A percentile compares a stretch with the other conserved stretches of the same genome.
These are phyloP conservation scores for Boehmeria nivea DNA, from an alignment of 306 rosid species.

Conservation along the genomic window DNA sequence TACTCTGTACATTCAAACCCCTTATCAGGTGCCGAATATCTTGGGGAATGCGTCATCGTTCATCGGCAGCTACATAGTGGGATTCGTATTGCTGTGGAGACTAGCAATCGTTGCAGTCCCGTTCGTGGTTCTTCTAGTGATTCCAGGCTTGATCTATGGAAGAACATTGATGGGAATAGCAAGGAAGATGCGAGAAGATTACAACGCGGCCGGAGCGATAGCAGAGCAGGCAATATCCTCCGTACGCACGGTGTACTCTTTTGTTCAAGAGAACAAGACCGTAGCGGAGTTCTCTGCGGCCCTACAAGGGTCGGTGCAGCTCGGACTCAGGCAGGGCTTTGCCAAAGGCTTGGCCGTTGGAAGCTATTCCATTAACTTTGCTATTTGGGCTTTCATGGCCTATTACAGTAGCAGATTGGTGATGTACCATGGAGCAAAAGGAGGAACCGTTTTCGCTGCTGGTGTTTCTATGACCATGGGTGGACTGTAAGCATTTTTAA, in stretches of 20 bases:
- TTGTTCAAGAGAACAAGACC: slow-evolving; percentile 66
- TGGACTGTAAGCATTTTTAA: slow-evolving; percentile 51
- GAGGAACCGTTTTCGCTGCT: slow-evolving; percentile 72
- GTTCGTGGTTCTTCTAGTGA: slow-evolving; percentile 49
- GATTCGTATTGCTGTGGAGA: slow-evolving; percentile 57
- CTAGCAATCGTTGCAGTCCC: slow-evolving; percentile 75
- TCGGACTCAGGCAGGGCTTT: slow-evolving; percentile 74
- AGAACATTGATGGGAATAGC: slow-evolving; percentile 62
- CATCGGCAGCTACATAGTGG: slow-evolving; percentile 62
- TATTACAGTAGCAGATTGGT: slow-evolving; percentile 81
- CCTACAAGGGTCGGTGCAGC: slow-evolving; percentile 43
- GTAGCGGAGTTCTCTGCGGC: slow-evolving; percentile 53
- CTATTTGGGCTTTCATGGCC: slow-evolving; percentile 71
- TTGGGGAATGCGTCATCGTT: slow-evolving; percentile 57
- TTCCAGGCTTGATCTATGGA: slow-evolving; percentile 78
- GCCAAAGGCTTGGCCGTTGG: slow-evolving; percentile 88
- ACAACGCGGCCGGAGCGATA: slow-evolving; percentile 55
- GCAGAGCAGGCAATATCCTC: slow-evolving; percentile 86
- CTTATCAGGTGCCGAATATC: slow-evolving; percentile 73
- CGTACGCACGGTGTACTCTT: slow-evolving; percentile 74
- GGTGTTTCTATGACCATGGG: slow-evolving; percentile 75
- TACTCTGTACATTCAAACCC: too few relatives aligned
- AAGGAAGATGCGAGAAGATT: slow-evolving; percentile 55
- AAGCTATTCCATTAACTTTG: slow-evolving; percentile 69
- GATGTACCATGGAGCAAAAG: slow-evolving; percentile 76